Evolutionary conservation across 2,329 filamentous ascomycete species (phyloP).

Genomic region (Neobulgaria alba): DNA sequence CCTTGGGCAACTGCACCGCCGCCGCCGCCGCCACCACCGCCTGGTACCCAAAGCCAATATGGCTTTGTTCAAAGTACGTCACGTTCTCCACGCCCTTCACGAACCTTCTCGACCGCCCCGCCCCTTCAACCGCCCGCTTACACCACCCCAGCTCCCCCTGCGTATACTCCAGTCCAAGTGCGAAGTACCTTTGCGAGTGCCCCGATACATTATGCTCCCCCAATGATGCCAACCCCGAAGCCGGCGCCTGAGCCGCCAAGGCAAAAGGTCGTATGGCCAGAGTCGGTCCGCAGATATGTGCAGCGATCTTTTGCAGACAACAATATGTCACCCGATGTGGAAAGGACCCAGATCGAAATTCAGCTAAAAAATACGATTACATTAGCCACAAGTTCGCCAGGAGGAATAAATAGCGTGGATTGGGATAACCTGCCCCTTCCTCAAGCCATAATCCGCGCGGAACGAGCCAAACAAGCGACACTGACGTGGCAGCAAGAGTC

Average conservation of each 20-base stretch:
- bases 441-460: constrained; percentile 63
- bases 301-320: constrained; percentile 75
- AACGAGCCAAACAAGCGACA: constrained; percentile 47
- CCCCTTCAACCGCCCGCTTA: constrained; percentile 21
- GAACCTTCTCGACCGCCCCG: not conserved
- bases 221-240: constrained; percentile 30
- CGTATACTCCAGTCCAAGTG: constrained; percentile 38
- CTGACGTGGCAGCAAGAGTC: constrained; percentile 24
- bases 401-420: constrained; percentile 63
- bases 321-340: constrained; percentile 56
- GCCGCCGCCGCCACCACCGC: too few species aligned
- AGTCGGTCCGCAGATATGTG: constrained; percentile 79
- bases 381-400: constrained; percentile 65
- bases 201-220: constrained; percentile 27
- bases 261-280: constrained; percentile 64
- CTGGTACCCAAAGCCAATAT: constrained; percentile 32
- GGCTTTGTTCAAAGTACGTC: constrained; percentile 25
- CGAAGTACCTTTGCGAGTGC: constrained; percentile 31
- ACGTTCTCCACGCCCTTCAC: constrained; percentile 1
- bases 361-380: constrained; percentile 84
- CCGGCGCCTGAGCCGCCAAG: constrained; percentile 24
- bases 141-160: constrained; percentile 29
- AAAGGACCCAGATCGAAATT: constrained; percentile 64
- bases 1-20: constrained; percentile 28
- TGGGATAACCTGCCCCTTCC: constrained; percentile 81